Evolutionary conservation across 2,329 filamentous ascomycete genomes (phyloP), one percentile per base, ranked within the genome.

Genomic region (Sclerotinia spermophila): DNA sequence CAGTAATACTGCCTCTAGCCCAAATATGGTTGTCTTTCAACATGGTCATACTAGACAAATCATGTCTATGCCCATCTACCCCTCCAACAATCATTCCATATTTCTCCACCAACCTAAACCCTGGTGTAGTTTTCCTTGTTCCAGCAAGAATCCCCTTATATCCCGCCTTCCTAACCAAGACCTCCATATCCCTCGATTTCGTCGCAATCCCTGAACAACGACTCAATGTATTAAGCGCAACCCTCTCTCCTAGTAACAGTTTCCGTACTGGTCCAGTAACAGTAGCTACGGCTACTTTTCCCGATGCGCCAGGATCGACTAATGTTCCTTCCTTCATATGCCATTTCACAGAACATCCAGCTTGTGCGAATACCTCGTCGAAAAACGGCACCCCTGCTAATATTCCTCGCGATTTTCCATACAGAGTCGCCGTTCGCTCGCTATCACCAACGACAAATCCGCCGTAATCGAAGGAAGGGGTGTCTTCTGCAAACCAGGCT

Each of bases 11-110:
- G 38, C 91, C 91, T 68, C 92, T 90, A 73, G 93, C 93, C 91
- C 95, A 97, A 71, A 99, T 91, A 82, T 99, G 96, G 82, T 99
- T 99, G 82, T 99, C 96, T 84, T 99, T 99, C 74, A 99, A 86
- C 96, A 99, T 99, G 70, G 94, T 94, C 96, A 99, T 98, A 74
- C 90, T 88, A 80, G 89, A 92, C 70, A 99, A 84, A 80, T 99
- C 96, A 82, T 97, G 93, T 44, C 96, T 86, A 81, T 99, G 96
- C 3, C 90, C 88, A 82, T 99, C 96, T 24, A 93, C 94, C 17
- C 96, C 96, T 70, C 95, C 96, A 24, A 97, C 91, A 33, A 97
- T 84, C 91, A 99, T 97, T 76, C 94, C 96, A 81, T 99, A 99
- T 83, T 99, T 99, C 82, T 99, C 96, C 15, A 98, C 94, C 6